A percentile compares a stretch with the other conserved stretches of the same genome.
Conservation (phyloP, 495 filamentous ascomycete genomes). For the Thermothielavioides terrestris region DNA sequence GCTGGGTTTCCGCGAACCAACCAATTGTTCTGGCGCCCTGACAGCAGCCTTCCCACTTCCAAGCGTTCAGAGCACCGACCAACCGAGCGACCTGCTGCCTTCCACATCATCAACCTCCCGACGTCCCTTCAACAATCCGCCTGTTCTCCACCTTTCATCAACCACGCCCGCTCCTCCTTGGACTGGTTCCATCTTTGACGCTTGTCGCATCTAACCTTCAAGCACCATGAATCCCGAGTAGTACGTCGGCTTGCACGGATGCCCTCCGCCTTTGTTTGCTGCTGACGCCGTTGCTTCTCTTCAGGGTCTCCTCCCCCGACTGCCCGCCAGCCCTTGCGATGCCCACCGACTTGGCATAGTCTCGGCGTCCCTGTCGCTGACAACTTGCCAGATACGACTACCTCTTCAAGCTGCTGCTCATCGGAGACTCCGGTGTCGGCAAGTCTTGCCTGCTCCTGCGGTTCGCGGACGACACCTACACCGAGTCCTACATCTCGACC, state of each 20-base stretch:
- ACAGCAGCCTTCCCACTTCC: conserved; percentile 22
- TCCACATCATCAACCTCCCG: conserved; percentile 22
- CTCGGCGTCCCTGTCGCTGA: conserved; percentile 9
- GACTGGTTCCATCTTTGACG: not conserved
- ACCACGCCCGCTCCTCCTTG: not conserved
- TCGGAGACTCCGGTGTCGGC: conserved; percentile 98
- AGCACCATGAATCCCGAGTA: conserved; percentile 90
- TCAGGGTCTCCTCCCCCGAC: conserved; percentile 21
- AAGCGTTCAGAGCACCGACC: no score
- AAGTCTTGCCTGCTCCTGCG: conserved; percentile 97
- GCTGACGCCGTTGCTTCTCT: conserved; percentile 14
- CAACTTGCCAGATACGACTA: conserved; percentile 82
- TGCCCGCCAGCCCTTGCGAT: not conserved
- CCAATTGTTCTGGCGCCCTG: conserved; percentile 24
- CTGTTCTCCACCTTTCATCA: conserved; percentile 14
- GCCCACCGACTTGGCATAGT: not conserved
- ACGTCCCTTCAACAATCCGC: conserved; percentile 1
- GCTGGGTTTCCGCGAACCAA: conserved; percentile 8
- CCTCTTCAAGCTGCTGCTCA: conserved; percentile 99
- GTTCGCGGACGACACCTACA: conserved; percentile 99
- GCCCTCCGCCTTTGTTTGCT: conserved; percentile 12
- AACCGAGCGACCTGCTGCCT: conserved; percentile 19
- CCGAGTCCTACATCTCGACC: conserved; percentile 99
- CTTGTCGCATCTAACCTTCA: conserved; percentile 4
- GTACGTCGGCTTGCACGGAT: conserved; percentile 47